Evolutionary conservation across 179 eudicot genomes (phyloP), one percentile per base, ranked within the genome.

Genomic region (Monotropa hypopitys): DNA sequence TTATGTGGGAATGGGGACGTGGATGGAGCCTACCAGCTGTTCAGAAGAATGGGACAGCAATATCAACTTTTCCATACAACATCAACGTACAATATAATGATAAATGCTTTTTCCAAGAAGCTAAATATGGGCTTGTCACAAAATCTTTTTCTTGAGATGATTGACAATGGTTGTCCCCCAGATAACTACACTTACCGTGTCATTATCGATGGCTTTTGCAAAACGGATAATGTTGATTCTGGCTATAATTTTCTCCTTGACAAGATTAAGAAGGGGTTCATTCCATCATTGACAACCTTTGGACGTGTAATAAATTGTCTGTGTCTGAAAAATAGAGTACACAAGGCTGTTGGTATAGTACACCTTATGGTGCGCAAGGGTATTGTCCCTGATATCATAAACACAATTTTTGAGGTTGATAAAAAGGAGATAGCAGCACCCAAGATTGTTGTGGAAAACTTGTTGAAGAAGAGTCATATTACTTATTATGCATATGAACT

Each of bases 341-440:
- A 54, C 63, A 91, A 94, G 75, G 98, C 96, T 63, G 88, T 89
- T 81, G 84, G 86, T 73, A 80, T 94, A 15, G 76, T 94, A 63
- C 89, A 85, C 76, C 80, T 84, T 78, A 92, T 94, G 98, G 97
- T 84, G 75, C 85, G 26, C 26, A 88, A 89, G 75, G 96, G 91
- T 38, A 81, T 90, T 65, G 97, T 94, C 71, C 97, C 98, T 32
- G 97, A 89, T 70, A 84, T 77, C 23, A 96, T 92, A 69, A 84
- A 87, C 80, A 87, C 88, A 38, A 94, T 92, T 50, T 86, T 88
- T 72, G 88, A 82, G 81, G 89, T 85, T 59, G 88, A 88, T 75
- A 94, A 94, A 84, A 92, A 79, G 89, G 91, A 84, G 81, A 87
- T 90, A 61, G 96, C 96, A 53, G 96, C 98, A 67, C 98, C 98